Evolutionary conservation across 495 filamentous ascomycete species (phyloP), one percentile per base, ranked within the genome.

Genomic region (Penicillium waksmanii): DNA sequence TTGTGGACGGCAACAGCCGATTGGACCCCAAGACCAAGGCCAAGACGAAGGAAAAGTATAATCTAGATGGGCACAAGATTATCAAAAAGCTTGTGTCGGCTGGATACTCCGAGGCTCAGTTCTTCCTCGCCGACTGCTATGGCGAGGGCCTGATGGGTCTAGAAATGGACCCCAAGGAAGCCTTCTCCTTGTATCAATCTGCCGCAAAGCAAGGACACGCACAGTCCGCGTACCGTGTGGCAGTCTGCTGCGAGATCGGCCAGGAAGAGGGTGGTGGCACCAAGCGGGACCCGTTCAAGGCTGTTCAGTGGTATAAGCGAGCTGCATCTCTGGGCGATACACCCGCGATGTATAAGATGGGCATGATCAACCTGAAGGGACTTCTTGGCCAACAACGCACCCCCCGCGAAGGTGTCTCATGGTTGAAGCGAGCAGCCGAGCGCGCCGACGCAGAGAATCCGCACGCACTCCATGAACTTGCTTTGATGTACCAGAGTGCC

Each of bases 191-290:
- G 5, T 98, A 98, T 64, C 94, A 97, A 71, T 91, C 92, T 3
- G 93, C 94, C 15, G 95, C 94, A 3, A 98, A 97, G 71, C 74
- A 84, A 11, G 91, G 91, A 31, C 92, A 98, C 72, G 84, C 87
- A 1, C 86, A 91, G 36, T 87, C 91, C 25, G 95, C 95, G 2
- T 98, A 98, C 74, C 87, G 95, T 52, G 95, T 94, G 8, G 95
- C 95, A 38, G 96, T 98, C 3, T 98, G 95, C 78, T 97, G 94
- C 70, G 95, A 98, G 69, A 89, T 98, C 54, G 95, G 95, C n/a
- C 84, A 90, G 42, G 93, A 97, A 66, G 91, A 95, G 65, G 91
- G 92, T 47, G 94, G 94, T 52, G 95, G 95, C 17, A 97, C 95
- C 11, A 85, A 88, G 51, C 90, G 91, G 60, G 95, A 98, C 70